A percentile compares a stretch with the other conserved stretches of the same genome.
Conservation (phyloP, 345 rosid genomes). For the Pugionium cornutum region DNA sequence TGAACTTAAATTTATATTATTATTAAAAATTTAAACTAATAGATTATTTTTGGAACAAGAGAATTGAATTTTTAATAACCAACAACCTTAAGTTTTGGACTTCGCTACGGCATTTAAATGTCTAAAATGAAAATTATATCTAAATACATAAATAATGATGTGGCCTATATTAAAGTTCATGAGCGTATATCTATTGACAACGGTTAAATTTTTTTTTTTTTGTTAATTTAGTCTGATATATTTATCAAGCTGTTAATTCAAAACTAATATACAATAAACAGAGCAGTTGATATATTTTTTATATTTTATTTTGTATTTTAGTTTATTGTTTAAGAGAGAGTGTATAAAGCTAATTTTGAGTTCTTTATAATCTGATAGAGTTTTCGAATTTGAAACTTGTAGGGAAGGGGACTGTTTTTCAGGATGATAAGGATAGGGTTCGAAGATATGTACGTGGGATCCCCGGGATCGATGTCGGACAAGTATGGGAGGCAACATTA, state of each 20-base stretch:
- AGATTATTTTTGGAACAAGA: too few relatives aligned
- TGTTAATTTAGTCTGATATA: not conserved
- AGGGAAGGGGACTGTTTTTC: slow-evolving; percentile 80
- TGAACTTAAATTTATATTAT: too few relatives aligned
- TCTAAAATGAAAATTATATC: too few relatives aligned
- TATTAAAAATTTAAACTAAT: too few relatives aligned
- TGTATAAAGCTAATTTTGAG: not conserved
- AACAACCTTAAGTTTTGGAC: too few relatives aligned
- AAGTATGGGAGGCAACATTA: slow-evolving; percentile 70
- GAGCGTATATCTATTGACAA: not conserved
- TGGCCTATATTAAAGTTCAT: not conserved
- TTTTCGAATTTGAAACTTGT: slow-evolving; percentile 17
- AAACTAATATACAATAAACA: too few relatives aligned
- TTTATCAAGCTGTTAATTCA: not conserved
- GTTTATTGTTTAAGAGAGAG: not conserved
- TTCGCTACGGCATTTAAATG: not conserved
- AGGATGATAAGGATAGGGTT: slow-evolving; percentile 78
- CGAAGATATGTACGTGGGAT: slow-evolving; percentile 57
- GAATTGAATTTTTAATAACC: too few relatives aligned
- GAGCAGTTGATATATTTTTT: too few relatives aligned
- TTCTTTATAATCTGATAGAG: not conserved
- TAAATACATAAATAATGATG: too few relatives aligned
- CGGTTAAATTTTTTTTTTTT: not conserved
- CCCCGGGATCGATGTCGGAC: slow-evolving; percentile 45
- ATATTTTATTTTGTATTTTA: not conserved